Base-by-base conservation (phyloP, 169 alveolate species). In the Cryptosporidium sp. region DNA sequence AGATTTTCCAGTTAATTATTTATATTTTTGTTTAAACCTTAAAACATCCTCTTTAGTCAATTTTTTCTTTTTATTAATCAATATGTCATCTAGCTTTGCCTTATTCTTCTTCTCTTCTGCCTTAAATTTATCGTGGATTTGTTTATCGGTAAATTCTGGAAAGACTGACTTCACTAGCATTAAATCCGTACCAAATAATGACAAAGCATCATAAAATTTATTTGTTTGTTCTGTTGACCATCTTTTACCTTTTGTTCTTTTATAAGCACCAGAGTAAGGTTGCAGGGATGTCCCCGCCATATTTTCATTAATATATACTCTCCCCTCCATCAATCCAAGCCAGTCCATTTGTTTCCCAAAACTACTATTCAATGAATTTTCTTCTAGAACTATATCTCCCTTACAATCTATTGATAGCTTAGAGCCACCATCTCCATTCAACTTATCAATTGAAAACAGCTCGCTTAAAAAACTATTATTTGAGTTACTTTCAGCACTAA, bases 221-320 rank as follows among this genome's bases (percentile, higher is more conserved):
- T 71, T 68, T 14, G 93, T 92, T 45, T 92, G 93, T 55, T 92
- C 93, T n/a, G 52, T 59, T 9, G 93, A 84, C 94, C 94, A 92
- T 51, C 91, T 84, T 73, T 73, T 86, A 26, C 94, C 86, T 51
- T 92, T 92, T n/a, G 94, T 86, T 33, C 80, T 84, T 45, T 87
- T 92, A 84, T 92, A 92, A 14, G 94, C 94, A 39, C 93, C 94
- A 41, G 73, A 59, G 18, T 61, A 80, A 21, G 87, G 87, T 23
- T 80, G 87, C 21, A 80, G 29, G 31, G 75, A 80, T 37, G 87
- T 80, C 6, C 87, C 87, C 23, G 87, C 87, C 87, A 80, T 80
- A 29, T 80, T 80, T 41, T 80, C 87, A 80, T 80, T 80, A 16
- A 80, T 65, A 80, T 80, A 80, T n/a, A 80, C 75, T 61, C 87